Percentiles rank a stretch among this genome's conserved stretches.
These are phyloP conservation scores for Articulospora tetracladia DNA, from an alignment of 495 filamentous ascomycete species.

Conservation along the genomic window DNA sequence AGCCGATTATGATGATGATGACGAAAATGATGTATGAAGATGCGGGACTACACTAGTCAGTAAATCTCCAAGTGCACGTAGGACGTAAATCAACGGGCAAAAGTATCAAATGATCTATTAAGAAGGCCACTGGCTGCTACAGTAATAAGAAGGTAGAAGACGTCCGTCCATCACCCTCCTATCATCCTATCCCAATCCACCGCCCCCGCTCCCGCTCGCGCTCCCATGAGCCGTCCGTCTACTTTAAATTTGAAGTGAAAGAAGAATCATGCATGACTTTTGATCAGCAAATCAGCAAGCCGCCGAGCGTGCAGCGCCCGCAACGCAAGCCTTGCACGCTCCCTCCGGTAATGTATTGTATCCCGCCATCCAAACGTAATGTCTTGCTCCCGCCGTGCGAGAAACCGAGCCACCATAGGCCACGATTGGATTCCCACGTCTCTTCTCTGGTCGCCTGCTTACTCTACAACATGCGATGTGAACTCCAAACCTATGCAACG, in stretches of 20 bases:
- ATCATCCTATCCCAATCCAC: neutral
- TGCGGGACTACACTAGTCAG: too few species aligned
- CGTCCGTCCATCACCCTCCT: slow-evolving; percentile 4
- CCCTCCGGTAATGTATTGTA: too few species aligned
- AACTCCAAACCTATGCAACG: slow-evolving; percentile 8
- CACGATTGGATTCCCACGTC: too few species aligned
- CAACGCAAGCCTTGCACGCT: neutral
- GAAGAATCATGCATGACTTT: slow-evolving; percentile 17
- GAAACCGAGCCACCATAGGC: too few species aligned
- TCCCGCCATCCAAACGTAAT: too few species aligned
- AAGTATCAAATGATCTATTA: slow-evolving; percentile 25
- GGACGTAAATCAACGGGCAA: neutral
- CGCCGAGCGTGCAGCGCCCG: neutral
- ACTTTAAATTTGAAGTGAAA: slow-evolving; percentile 20
- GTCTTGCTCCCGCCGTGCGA: too few species aligned
- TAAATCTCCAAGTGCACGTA: neutral
- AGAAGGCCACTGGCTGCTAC: slow-evolving; percentile 16
- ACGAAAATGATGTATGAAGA: too few species aligned
- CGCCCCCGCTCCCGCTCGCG: neutral
- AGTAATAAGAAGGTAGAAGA: slow-evolving; percentile 4
- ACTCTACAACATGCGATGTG: neutral
- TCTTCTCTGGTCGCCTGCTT: neutral
- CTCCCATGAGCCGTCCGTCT: slow-evolving; percentile 5
- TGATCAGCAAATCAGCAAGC: slow-evolving; percentile 5
- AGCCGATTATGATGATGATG: too few species aligned